phyloP scores from a whole-genome alignment of 805 yeast species.

The Priceomyces carsonii region DNA sequence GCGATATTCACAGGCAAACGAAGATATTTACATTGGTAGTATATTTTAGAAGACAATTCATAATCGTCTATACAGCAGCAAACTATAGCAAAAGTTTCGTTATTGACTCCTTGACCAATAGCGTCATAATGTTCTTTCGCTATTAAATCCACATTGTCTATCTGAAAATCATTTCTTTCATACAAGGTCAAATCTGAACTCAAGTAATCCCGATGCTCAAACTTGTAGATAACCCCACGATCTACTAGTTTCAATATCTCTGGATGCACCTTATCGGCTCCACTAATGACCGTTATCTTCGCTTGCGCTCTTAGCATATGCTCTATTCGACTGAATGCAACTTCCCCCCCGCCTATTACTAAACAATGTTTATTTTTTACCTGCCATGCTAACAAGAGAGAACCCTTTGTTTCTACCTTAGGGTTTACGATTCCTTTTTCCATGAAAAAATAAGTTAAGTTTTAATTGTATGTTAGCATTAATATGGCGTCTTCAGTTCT shows the following conservation, averaged over 20 bases:
- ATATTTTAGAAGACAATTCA: conserved; percentile 54
- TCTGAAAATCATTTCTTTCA: conserved; percentile 21
- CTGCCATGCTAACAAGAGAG: conserved; percentile 74
- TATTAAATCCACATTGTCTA: conserved; percentile 4
- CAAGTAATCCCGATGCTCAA: conserved; percentile 47
- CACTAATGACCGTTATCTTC: conserved; percentile 63
- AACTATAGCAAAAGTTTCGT: conserved; percentile 59
- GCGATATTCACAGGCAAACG: conserved; percentile 75
- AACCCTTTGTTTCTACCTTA: no score
- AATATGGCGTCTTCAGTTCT: no score
- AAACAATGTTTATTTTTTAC: conserved; percentile 64
- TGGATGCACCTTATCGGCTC: conserved; percentile 26
- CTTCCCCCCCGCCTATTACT: conserved; percentile 79
- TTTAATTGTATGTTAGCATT: no score
- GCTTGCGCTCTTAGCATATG: conserved; percentile 73
- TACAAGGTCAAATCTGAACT: conserved; percentile 52
- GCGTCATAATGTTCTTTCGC: conserved; percentile 17
- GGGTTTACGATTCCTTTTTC: no score
- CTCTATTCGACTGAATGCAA: conserved; percentile 68
- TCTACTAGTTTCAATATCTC: conserved; percentile 24
- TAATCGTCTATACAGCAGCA: conserved; percentile 78
- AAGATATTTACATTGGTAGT: conserved; percentile 44
- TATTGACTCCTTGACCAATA: conserved; percentile 34
- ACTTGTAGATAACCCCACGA: conserved; percentile 42
- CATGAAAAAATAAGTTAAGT: no score